phyloP scores from a whole-genome alignment of 106 monocot species.

The Agapanthus africanus region DNA sequence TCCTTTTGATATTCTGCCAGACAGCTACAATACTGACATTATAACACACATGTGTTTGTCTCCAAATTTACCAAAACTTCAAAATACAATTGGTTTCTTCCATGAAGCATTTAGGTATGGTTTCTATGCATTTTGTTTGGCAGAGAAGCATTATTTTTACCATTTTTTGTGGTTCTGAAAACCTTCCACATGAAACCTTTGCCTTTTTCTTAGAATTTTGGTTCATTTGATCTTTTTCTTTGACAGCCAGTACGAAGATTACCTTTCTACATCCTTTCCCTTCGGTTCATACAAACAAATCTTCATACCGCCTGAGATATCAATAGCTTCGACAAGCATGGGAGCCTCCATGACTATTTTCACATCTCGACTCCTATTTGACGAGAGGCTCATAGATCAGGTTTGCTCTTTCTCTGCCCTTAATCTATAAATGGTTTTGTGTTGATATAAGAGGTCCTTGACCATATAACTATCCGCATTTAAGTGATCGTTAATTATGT shows the following conservation, averaged over 20 bases:
- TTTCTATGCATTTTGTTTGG: not conserved
- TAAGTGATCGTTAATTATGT: not conserved
- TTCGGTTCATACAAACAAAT: constrained; percentile 97
- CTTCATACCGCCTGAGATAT: constrained; percentile 69
- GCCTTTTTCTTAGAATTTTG: not conserved
- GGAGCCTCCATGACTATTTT: constrained; percentile 86
- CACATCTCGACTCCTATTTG: constrained; percentile 79
- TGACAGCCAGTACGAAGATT: constrained; percentile 90
- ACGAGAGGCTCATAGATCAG: constrained; percentile 90
- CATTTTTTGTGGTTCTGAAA: not conserved
- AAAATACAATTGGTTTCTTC: constrained; percentile 84
- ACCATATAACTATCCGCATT: no score
- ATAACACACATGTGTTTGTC: constrained; percentile 78
- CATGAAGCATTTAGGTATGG: constrained; percentile 72
- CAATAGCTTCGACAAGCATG: constrained; percentile 49
- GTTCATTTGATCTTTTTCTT: constrained; percentile 16
- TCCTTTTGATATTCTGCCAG: constrained; percentile 85
- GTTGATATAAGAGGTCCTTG: no score
- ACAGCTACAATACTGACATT: constrained; percentile 51
- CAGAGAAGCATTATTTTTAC: not conserved
- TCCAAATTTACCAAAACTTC: constrained; percentile 55
- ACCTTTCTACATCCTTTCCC: constrained; percentile 72
- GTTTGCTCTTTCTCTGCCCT: no score
- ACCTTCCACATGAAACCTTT: not conserved
- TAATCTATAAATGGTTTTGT: no score